phyloP scores from a whole-genome alignment of 164 flowering plant genomes.

The Malania oleifera region DNA sequence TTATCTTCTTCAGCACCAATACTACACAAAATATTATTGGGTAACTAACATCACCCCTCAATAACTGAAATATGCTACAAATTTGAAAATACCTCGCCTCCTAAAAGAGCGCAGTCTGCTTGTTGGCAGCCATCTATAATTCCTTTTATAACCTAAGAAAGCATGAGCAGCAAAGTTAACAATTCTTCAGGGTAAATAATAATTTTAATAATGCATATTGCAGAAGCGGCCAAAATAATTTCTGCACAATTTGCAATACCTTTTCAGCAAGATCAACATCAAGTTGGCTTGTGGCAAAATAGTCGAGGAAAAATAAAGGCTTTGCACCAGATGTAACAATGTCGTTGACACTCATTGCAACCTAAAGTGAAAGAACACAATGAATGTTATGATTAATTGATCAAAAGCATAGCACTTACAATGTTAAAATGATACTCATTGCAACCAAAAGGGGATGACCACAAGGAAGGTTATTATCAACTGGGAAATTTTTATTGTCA shows the following conservation, averaged over 20 bases:
- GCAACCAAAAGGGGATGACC: no score
- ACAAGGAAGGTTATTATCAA: no score
- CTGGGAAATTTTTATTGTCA: background rate
- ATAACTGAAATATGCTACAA: no score
- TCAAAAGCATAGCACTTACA: no score
- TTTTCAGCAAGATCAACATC: conserved; percentile 98
- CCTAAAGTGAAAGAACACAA: conserved; percentile 39
- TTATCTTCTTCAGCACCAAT: background rate
- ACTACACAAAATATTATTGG: background rate
- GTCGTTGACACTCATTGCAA: conserved; percentile 99
- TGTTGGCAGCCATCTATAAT: conserved; percentile 91
- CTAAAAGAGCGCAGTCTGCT: conserved; percentile 77
- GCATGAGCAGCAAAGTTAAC: conserved; percentile 9
- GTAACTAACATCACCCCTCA: no score
- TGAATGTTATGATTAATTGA: background rate
- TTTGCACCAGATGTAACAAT: conserved; percentile 96
- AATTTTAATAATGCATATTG: background rate
- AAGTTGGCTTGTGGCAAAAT: conserved; percentile 90
- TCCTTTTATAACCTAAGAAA: conserved; percentile 80
- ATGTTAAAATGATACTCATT: no score
- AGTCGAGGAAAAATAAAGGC: conserved; percentile 94
- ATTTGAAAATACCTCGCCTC: conserved; percentile 75
- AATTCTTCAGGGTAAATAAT: background rate
- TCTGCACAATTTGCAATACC: conserved; percentile 29
- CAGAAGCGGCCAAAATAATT: background rate